These are phyloP conservation scores for Fusarium tuaranense DNA, from an alignment of 2,329 filamentous ascomycete species.

Conservation along the genomic window DNA sequence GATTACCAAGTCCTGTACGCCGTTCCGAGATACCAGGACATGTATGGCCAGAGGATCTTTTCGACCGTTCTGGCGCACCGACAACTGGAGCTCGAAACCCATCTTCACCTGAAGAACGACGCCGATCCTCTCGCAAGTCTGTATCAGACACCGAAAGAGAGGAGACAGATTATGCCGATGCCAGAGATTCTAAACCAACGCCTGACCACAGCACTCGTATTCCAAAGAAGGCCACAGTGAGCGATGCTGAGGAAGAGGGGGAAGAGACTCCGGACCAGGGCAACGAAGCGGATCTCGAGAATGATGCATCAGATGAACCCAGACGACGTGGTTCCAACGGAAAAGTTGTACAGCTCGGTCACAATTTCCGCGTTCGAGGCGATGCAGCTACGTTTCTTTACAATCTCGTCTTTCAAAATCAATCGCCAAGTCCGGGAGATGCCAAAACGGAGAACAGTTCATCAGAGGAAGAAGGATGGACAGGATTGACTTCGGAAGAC, in stretches of 20 bases:
- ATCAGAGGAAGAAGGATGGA: neutral
- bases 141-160: neutral
- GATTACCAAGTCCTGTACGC: conserved; percentile 17
- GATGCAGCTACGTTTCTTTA: conserved; percentile 33
- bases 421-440: neutral
- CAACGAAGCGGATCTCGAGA: neutral
- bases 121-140: neutral
- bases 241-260: neutral
- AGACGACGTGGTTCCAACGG: neutral
- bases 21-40: conserved; percentile 23
- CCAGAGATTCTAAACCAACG: neutral
- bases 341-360: conserved; percentile 6
- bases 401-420: conserved; percentile 18
- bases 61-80: neutral
- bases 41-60: conserved; percentile 11
- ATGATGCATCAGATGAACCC: neutral
- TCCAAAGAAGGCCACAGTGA: neutral
- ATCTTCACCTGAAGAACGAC: neutral
- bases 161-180: neutral
- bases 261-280: neutral
- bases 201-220: no score
- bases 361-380: conserved; percentile 18
- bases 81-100: neutral
- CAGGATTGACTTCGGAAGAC: neutral
- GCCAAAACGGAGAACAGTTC: no score